Base-by-base conservation (phyloP, 768 basidiomycete species). In the Harrya chromipes region DNA sequence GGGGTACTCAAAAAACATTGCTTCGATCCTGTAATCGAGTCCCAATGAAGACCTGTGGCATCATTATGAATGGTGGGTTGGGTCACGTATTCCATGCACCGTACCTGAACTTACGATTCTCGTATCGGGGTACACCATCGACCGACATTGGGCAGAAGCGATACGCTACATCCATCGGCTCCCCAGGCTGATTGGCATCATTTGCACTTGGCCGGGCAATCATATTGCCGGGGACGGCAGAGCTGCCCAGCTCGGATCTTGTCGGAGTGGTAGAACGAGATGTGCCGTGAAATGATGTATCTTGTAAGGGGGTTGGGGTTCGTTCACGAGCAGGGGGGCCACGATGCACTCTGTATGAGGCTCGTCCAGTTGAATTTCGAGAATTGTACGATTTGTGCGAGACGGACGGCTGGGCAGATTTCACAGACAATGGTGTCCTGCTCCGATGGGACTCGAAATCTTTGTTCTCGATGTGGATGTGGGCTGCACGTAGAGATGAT, bases 301-400 rank as follows among this genome's bases (percentile, higher is more conserved):
- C 17, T 40, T 26, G 39, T 20, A 38, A 31, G 10, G 21, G 26
- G 4, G 17, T 38, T 17, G 63, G 56, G 0, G 48, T 50, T 29
- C 53, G 56, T 37, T 23, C 26, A 17, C 46, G 53, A 23, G 59
- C 44, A 33, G 47, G 29, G 14, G 53, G 47, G 6, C 61, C 66
- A 20, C 2, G 56, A 36, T 66, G 47, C 8, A 37, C 46, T 40
- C 59, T 59, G 41, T 63, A 66, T 19, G 64, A 61, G 1, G 51
- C 43, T 27, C 66, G 61, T 14, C 61, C 65, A 19, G 14, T 17
- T 3, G 65, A 63, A 17, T 21, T 46, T 46, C 34, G 37, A 53
- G 61, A 59, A 37, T 33, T 40, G 19, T 0, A 27, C 2, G 64
- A 65, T 10, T 23, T 49, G 19, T 41, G 54, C 6, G 64, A 63